Base-by-base conservation (phyloP, 2,329 filamentous ascomycete species). In the Sporothrix curviconia region DNA sequence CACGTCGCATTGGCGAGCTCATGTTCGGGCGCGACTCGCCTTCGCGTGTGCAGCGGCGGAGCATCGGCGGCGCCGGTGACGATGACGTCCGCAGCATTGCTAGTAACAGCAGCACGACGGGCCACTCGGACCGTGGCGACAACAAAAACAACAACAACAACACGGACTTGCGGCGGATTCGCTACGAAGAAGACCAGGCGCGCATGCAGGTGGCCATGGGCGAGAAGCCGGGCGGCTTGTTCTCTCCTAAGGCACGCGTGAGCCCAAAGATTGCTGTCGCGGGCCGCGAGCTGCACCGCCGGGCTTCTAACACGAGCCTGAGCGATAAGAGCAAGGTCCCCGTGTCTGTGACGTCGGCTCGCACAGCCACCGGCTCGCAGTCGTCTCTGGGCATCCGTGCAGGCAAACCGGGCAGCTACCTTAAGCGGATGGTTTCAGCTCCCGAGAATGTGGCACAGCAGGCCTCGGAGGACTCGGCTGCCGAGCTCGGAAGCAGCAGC, bases 201-300 rank as follows among this genome's bases (percentile, higher is more conserved):
- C 60, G 61, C 43, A 52, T 64, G 42, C 62, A 66, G 54, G 65
- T 63, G 4, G 58, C 59, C 24, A 63, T 63, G 56, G 63, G 62
- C 42, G 63, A 68, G 40, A 65, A 64, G 19, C 56, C 47, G 8
- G 61, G 60, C 53, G 68, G 70, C 40, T 62, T 75, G 11, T 73
- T 76, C 57, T 66, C 67, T 25, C 60, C 62, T 17, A 71, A 69
- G 56, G 65, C 66, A 36, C 70, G 65, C 36, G 58, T 69, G 25
- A 69, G 67, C 2, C 61, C 67, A 30, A 70, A 67, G 44, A 68
- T 75, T 34, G 70, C 74, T 3, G 73, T 73, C 60, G 66, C 68
- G 14, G 68, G 66, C 4, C 65, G 66, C 44, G 63, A 64, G 3
- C 61, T 73, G 19, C 64, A 66, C 30, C 67, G 67, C 54, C 74